Base-by-base conservation (phyloP, 257 asterid species). In the Nicotiana tabacum region DNA sequence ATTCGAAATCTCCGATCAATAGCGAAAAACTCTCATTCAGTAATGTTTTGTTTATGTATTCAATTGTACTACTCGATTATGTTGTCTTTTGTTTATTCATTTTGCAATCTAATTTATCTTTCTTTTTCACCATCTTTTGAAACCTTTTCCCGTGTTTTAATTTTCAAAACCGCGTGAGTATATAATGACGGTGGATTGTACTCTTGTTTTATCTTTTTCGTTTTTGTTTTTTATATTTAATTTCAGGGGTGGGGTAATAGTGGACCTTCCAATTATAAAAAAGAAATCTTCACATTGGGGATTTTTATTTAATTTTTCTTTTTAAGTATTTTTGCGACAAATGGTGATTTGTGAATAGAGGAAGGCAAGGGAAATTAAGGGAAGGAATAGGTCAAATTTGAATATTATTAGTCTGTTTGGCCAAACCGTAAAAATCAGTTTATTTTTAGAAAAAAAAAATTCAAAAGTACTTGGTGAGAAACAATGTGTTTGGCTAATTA, bases 91-190 rank as follows among this genome's bases (percentile, higher is more conserved):
- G 21, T 70, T 72, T 21, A 6, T 72, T 46, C 4, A 51, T 46
- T 21, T 43, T 70, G 2, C 17, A 2, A 0, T 8, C 10, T 9
- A n/a, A 9, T 17, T 18, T 18, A 58, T 61, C 67, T 66, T 6
- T 32, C 9, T 18, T 57, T 57, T 57, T 57, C 64, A 57, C 24
- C 64, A 17, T 16, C 18, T 57, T 58, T 32, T 43, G 39, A 39
- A 39, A 21, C 16, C 11, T 43, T 72, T 74, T 21, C 29, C 2
- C 61, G 80, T 51, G 29, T 48, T 48, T 74, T 27, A 51, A 24
- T 74, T 27, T 74, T 74, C 80, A 74, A 74, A 74, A 74, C 80
- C 80, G 64, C 6, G 80, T 74, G 80, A 11, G 43, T 74, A 15
- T 27, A 48, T 74, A 27, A 3, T 61, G 61, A 1, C 24, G 24